Evolutionary conservation across 129 eudicot species (phyloP).

Genomic region (Gnaphalium uliginosum): DNA sequence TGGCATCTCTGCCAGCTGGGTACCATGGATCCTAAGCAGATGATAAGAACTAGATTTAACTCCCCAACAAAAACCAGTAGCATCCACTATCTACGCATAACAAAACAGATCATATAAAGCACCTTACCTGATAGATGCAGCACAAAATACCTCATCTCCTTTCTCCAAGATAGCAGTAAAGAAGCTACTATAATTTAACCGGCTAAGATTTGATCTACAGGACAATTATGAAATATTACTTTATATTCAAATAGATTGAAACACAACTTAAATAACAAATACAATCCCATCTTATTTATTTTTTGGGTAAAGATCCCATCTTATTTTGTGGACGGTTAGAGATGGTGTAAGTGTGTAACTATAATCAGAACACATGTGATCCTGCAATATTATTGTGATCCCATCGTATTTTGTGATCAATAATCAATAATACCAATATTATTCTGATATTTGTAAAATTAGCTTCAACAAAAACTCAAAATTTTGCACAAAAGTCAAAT

Average conservation of each 20-base stretch:
- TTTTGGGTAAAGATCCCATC: background rate
- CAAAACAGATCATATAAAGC: conserved; percentile 2
- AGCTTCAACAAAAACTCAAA: background rate
- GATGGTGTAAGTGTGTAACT: background rate
- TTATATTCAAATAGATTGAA: background rate
- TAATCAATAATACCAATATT: too few species aligned
- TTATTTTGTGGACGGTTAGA: background rate
- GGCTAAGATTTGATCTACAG: conserved; percentile 71
- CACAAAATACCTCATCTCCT: conserved; percentile 78
- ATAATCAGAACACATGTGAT: background rate
- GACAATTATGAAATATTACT: conserved; percentile 14
- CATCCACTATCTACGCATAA: background rate
- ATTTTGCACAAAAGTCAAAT: background rate
- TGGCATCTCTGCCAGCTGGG: conserved; percentile 95
- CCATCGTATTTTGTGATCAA: background rate
- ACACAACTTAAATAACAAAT: background rate
- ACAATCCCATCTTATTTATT: background rate
- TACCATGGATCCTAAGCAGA: conserved; percentile 68
- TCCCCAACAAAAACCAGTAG: background rate
- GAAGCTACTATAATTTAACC: conserved; percentile 69
- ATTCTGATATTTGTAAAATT: conserved; percentile 4
- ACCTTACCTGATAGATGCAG: conserved; percentile 86
- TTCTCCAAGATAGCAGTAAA: conserved; percentile 75
- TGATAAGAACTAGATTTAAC: conserved; percentile 9
- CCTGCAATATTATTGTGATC: background rate